Conservation (phyloP, 1,284 basidiomycete species). For the Ganoderma lingzhi region DNA sequence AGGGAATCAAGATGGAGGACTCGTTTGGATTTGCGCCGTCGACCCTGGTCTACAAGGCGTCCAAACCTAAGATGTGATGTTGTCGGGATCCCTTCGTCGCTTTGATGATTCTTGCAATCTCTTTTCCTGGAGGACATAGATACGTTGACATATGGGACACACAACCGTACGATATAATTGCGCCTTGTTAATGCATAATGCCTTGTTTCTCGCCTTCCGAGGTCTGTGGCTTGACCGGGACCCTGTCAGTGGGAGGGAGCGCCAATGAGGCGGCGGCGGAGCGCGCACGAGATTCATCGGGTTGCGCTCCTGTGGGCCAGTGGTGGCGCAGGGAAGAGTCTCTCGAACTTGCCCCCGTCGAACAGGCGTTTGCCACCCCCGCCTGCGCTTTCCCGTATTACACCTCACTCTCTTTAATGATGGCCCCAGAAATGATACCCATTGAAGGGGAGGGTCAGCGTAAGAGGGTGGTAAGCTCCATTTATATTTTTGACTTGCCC, state of each 20-base stretch:
- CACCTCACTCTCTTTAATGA: conserved; percentile 30
- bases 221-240: neutral
- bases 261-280: neutral
- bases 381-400: neutral
- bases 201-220: neutral
- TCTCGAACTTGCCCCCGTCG: conserved; percentile 25
- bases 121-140: conserved; percentile 3
- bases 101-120: neutral
- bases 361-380: conserved; percentile 16
- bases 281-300: conserved; percentile 27
- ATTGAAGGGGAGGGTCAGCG: conserved; percentile 74
- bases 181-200: conserved; percentile 2
- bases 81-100: neutral
- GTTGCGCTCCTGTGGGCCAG: conserved; percentile 8
- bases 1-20: conserved; percentile 73
- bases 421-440: conserved; percentile 67
- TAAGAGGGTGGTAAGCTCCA: conserved; percentile 79
- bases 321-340: conserved; percentile 12
- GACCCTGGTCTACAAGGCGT: conserved; percentile 67
- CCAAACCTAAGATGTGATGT: conserved; percentile 49
- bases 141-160: conserved; percentile 3
- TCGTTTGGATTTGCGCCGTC: conserved; percentile 87
- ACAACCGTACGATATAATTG: neutral
- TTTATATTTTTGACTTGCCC: conserved; percentile 15
- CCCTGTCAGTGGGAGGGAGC: neutral